Conservation (phyloP, 495 filamentous ascomycete genomes). For the Penicillium lagena region DNA sequence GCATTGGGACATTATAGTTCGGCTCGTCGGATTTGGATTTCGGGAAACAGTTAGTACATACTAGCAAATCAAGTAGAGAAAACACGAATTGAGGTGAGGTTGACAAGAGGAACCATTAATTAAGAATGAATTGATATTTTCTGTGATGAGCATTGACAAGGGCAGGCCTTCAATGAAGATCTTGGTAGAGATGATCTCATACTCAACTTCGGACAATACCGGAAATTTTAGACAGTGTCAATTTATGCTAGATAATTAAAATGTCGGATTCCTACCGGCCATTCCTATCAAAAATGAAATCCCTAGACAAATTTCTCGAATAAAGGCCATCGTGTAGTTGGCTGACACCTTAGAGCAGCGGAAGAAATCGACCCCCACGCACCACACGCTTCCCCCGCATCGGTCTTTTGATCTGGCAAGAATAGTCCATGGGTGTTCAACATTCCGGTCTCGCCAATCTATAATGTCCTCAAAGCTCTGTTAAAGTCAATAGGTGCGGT, state of each 20-base stretch:
- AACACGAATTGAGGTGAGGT: too few species aligned
- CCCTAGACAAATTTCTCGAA: too few species aligned
- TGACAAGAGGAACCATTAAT: background rate
- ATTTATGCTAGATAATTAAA: too few species aligned
- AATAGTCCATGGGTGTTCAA: conserved; percentile 1
- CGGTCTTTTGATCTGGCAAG: conserved; percentile 14
- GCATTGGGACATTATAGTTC: background rate
- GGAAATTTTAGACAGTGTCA: too few species aligned
- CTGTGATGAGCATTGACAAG: background rate
- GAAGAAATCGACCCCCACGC: conserved; percentile 8
- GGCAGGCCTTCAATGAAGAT: too few species aligned
- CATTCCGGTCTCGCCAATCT: conserved; percentile 15
- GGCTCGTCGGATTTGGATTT: background rate
- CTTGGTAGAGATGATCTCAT: too few species aligned
- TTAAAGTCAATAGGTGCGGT: background rate
- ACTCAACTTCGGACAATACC: too few species aligned
- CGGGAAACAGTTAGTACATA: background rate
- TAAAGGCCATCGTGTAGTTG: too few species aligned
- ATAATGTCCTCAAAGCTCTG: background rate
- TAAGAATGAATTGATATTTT: background rate
- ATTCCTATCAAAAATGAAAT: too few species aligned
- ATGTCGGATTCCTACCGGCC: too few species aligned
- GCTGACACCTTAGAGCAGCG: background rate
- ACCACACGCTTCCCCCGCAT: conserved; percentile 15
- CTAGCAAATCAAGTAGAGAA: too few species aligned